Evolutionary conservation across 78 protist genomes (phyloP).

Genomic region (Capsaspora owczarzaki): DNA sequence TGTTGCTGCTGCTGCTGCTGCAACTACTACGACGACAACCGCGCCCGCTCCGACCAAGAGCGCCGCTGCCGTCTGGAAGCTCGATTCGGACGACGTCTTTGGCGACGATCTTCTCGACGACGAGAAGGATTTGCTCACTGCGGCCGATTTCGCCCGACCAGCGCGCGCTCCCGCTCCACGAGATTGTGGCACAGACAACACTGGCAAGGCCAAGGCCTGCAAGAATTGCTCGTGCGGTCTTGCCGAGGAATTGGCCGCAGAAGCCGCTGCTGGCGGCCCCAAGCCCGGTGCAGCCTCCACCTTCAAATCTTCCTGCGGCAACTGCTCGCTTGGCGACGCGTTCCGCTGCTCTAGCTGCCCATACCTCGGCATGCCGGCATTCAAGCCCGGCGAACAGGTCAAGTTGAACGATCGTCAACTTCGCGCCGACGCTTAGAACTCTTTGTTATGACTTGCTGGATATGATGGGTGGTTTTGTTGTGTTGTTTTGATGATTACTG

Average conservation of each 20-base stretch:
- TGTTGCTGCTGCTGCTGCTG: too few species aligned
- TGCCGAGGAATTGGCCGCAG: slow-evolving; percentile 13
- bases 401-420: slow-evolving; percentile 27
- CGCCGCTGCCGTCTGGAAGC: too few species aligned
- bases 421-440: slow-evolving; percentile 31
- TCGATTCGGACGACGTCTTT: too few species aligned
- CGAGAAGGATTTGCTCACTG: not conserved
- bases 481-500: too few species aligned
- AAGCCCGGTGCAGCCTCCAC: not conserved
- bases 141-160: not conserved
- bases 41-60: too few species aligned
- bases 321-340: slow-evolving; percentile 66
- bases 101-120: not conserved
- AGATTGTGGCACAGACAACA: not conserved
- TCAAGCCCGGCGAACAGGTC: slow-evolving; percentile 51
- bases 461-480: too few species aligned
- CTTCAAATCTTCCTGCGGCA: slow-evolving; percentile 7
- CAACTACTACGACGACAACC: too few species aligned
- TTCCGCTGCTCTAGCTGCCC: slow-evolving; percentile 72
- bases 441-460: too few species aligned
- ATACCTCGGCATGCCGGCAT: slow-evolving; percentile 68
- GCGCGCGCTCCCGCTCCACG: not conserved
- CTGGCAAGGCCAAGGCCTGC: too few species aligned
- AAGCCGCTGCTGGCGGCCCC: not conserved
- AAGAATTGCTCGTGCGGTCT: slow-evolving; percentile 59